Base-by-base conservation (phyloP, 192 early-diverging fungal species). In the Lobosporangium transversale region DNA sequence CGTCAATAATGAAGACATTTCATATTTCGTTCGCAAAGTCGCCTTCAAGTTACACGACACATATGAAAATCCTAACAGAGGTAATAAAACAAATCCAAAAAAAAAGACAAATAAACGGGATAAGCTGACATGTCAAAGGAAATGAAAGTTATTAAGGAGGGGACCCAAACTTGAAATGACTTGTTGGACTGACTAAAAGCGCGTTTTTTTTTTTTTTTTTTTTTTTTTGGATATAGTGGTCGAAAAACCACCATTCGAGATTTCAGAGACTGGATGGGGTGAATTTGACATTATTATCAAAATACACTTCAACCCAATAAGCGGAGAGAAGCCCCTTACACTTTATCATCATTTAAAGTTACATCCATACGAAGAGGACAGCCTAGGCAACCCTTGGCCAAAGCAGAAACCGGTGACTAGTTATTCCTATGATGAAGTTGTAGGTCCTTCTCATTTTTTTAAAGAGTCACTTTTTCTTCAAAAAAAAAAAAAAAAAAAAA, bases 181-280 rank as follows among this genome's bases (percentile, higher is more conserved):
- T n/a, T n/a, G n/a, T n/a, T n/a, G n/a, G n/a, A n/a, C n/a, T n/a
- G n/a, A 40, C 37, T 40, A 7, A 40, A 40, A 40, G 47, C 21
- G 30, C 20, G 14, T 44, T 55, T 32, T 20, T 21, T 44, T 68
- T 23, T 65, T 18, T 37, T 11, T n/a, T n/a, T n/a, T n/a, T n/a
- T n/a, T n/a, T n/a, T n/a, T n/a, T n/a, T n/a, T n/a, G n/a, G n/a
- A n/a, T n/a, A n/a, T 70, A 93, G 89, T 85, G 24, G 74, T 94
- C 20, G 94, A 95, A 58, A 80, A 91, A 32, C 91, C 89, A 40
- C 97, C 97, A 8, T 98, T 93, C 64, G 94, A 96, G 78, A 90
- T 98, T 27, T 84, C 88, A 30, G 98, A 99, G 78, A 95, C 98
- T 15, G 98, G 98, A 32, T 99, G 98, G 98, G 98, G 98, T 66